Conservation (phyloP, 345 rosid genomes). For the Camelina laxa region DNA sequence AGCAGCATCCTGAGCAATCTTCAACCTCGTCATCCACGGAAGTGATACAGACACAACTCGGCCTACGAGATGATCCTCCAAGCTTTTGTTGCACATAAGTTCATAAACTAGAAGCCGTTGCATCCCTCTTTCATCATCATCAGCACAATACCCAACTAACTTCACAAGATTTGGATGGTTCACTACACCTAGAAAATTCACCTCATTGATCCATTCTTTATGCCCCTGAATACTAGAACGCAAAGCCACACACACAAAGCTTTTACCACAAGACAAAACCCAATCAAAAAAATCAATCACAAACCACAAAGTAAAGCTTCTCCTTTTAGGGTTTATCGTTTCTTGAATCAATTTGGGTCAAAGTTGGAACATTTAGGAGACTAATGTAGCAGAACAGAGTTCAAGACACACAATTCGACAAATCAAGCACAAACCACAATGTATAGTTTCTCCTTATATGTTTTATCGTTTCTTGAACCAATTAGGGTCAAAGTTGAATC, state of each 20-base stretch:
- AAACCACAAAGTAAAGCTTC: background rate
- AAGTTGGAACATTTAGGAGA: background rate
- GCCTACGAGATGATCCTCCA: conserved; percentile 81
- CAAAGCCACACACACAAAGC: conserved; percentile 43
- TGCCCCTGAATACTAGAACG: conserved; percentile 92
- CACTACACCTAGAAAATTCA: conserved; percentile 86
- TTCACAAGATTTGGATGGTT: conserved; percentile 95
- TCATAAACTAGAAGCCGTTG: conserved; percentile 88
- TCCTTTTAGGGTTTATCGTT: background rate
- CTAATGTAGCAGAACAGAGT: background rate
- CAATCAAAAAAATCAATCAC: conserved; percentile 4
- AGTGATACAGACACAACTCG: conserved; percentile 53
- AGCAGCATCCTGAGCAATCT: conserved; percentile 88
- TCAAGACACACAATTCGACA: background rate
- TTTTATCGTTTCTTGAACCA: no score
- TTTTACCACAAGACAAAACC: conserved; percentile 38
- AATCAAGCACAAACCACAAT: background rate
- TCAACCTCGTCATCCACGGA: conserved; percentile 77
- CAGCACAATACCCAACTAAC: conserved; percentile 90
- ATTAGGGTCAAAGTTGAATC: background rate
- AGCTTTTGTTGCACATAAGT: conserved; percentile 86
- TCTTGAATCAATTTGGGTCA: no score
- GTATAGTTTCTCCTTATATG: background rate
- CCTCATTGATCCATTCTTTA: conserved; percentile 98
- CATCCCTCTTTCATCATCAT: conserved; percentile 94